Percentiles rank a stretch among this genome's conserved stretches.
phyloP scores from a whole-genome alignment of 805 yeast genomes.

The Myxozyma vanderwaltii region DNA sequence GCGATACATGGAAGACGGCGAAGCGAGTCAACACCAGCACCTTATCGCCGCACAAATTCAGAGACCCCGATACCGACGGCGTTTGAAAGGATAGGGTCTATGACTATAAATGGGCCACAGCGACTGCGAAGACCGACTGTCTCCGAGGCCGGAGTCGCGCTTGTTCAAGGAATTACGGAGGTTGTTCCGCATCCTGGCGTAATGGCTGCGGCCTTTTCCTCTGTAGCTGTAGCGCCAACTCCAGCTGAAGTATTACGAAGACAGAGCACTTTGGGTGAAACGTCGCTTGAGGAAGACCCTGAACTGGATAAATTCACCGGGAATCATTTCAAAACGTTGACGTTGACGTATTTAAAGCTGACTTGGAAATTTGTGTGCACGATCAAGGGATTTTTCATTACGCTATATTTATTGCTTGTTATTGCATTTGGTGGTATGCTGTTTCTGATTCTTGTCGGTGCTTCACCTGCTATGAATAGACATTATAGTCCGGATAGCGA shows the following conservation, averaged over 20 bases:
- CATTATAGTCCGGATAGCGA: constrained; percentile 29
- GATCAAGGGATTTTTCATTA: constrained; percentile 24
- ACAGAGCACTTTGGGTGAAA: neutral
- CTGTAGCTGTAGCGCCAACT: constrained; percentile 18
- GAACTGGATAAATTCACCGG: neutral
- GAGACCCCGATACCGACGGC: constrained; percentile 17
- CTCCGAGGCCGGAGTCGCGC: constrained; percentile 15
- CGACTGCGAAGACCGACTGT: constrained; percentile 21
- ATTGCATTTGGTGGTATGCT: constrained; percentile 36
- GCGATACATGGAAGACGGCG: neutral
- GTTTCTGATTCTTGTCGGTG: constrained; percentile 32
- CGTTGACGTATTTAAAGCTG: constrained; percentile 9
- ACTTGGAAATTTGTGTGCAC: constrained; percentile 15
- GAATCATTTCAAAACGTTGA: neutral
- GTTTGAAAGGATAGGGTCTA: constrained; percentile 1
- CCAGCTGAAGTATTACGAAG: constrained; percentile 16
- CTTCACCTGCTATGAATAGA: constrained; percentile 33
- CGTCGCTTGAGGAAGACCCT: neutral
- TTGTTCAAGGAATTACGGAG: constrained; percentile 21
- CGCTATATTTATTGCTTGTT: constrained; percentile 29
- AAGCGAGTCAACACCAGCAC: constrained; percentile 10
- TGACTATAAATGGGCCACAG: neutral
- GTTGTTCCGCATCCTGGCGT: constrained; percentile 30
- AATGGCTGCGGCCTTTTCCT: constrained; percentile 26
- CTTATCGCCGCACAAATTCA: neutral